Evolutionary conservation across 441 rosid species (phyloP).

Genomic region (Corymbia calophylla): DNA sequence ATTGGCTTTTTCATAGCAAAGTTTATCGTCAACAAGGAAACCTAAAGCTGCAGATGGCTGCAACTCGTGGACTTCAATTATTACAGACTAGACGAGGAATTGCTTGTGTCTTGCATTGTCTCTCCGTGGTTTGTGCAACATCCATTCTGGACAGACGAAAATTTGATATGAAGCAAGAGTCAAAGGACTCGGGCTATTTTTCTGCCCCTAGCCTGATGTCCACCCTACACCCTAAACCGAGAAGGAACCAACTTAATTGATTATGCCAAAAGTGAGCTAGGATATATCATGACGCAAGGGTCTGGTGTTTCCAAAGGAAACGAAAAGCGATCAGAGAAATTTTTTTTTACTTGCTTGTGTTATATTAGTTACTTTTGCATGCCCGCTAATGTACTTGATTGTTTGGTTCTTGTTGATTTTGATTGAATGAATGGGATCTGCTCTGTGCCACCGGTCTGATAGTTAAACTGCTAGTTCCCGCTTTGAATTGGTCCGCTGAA

Average conservation of each 20-base stretch:
- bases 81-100: neutral
- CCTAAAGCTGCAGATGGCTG: neutral
- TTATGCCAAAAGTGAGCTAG: neutral
- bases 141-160: neutral
- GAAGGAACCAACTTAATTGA: neutral
- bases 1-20: conserved; percentile 96
- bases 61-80: neutral
- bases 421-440: neutral
- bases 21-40: conserved; percentile 53
- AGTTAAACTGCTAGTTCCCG: neutral
- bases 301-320: neutral
- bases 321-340: neutral
- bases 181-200: neutral
- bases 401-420: neutral
- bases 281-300: neutral
- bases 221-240: neutral
- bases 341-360: neutral
- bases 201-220: neutral
- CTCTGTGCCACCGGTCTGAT: neutral
- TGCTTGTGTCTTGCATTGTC: neutral
- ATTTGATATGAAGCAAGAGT: neutral
- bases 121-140: neutral
- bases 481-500: neutral
- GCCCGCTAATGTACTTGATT: neutral
- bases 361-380: neutral